Evolutionary conservation across 352 stramenopile genomes (phyloP), one percentile per base, ranked within the genome.

Genomic region (Phytopythium aichiense): DNA sequence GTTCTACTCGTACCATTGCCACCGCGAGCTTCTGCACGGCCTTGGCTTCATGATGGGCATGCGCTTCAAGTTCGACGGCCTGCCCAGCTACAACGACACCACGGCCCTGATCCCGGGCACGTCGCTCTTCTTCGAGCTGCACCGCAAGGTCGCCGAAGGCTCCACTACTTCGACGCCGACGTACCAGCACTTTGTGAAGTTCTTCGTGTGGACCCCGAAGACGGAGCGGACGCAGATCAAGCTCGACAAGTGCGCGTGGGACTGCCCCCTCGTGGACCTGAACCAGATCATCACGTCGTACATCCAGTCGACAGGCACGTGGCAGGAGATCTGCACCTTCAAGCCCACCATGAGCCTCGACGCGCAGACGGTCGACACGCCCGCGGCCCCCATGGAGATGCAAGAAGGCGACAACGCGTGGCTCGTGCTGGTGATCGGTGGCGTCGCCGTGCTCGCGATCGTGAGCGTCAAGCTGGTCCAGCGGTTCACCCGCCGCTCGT

Each of bases 11-110:
- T 93, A 87, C 61, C 84, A 94, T 63, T 76, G 84, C 45, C 84
- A 94, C 52, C 82, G 84, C 48, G 84, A 94, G 60, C 73, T 94
- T 23, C 80, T 94, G 53, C 82, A 93, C 51, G 84, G 82, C 1
- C 63, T 94, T 20, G 84, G 84, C 7, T 87, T 87, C 56, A 84
- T 94, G 77, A 72, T 94, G 59, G 84, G 84, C 49, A 85, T 87
- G 77, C 84, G 86, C 37, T 91, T 88, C 60, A 74, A 93, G 58
- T 93, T 93, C 52, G 73, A 84, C 5, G 74, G 72, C 3, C 62
- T 87, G 13, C 69, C 77, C 18, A 61, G 76, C 28, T 90, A 77
- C 69, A 88, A 92, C 64, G 82, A 79, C 38, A 87, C 81, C 0
- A 89, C 84, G 30, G 66, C 83, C 37, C 55, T 93, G 23, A 72